Evolutionary conservation across 495 filamentous ascomycete genomes (phyloP), one percentile per base, ranked within the genome.

Genomic region (Apiosordaria backusii): DNA sequence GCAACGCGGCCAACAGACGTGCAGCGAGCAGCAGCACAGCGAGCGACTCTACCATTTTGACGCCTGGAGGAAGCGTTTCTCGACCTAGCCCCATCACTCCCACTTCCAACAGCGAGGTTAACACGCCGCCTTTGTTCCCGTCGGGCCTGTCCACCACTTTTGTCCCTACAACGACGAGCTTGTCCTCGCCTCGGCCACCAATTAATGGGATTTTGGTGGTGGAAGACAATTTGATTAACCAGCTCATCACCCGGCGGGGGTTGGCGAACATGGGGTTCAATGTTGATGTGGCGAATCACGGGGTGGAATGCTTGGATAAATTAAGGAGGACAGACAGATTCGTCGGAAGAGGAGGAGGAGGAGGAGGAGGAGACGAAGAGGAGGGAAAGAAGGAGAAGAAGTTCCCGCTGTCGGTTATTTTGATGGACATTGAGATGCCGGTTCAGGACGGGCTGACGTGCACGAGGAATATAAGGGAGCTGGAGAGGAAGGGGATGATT

Each of bases 401-500:
- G 13, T 74, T 75, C 22, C 68, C 72, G 4, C 65, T 75, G 4
- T 71, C 73, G 0, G 75, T 91, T 10, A 84, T 93, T 21, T 78
- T 93, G 3, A 92, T 92, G 89, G 91, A 94, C 70, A 87, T 92
- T 60, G 90, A 93, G 71, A 94, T 94, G 91, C 91, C 91, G 0
- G 77, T 93, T 16, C 92, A 92, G 86, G 88, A 93, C 72, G 91
- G 91, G 10, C 83, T 89, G 24, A 86, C 86, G 21, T 90, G 89
- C 64, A 88, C 90, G 19, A 76, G 79, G 40, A 80, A 81, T 57
- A 91, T 96, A 62, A 83, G 91, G 4, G 80, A 85, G 68, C 77
- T 89, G 61, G 88, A 91, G 67, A 64, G 67, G 26, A 62, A 75
- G 66, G 86, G 83, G 1, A 77, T 77, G 57, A 76, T 87, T 45